These are phyloP conservation scores for Candida michaelii DNA, from an alignment of 805 yeast genomes.

Conservation along the genomic window DNA sequence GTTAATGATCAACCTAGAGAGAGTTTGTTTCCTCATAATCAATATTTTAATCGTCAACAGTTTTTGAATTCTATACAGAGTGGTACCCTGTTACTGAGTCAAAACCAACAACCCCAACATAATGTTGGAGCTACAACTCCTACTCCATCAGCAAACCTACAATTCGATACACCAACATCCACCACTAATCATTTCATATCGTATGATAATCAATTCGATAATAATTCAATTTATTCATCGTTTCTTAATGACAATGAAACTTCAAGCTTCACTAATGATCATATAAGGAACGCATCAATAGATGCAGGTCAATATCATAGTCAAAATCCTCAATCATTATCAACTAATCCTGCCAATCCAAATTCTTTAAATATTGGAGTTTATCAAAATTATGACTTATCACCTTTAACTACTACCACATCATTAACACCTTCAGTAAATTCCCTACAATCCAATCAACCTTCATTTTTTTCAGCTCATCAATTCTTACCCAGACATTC, in stretches of 20 bases:
- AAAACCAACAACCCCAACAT: not conserved
- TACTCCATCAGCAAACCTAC: conserved; percentile 5
- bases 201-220: conserved; percentile 9
- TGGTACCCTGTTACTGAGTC: conserved; percentile 3
- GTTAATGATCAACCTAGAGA: conserved; percentile 8
- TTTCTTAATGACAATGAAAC: conserved; percentile 14
- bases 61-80: conserved; percentile 2
- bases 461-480: conserved; percentile 44
- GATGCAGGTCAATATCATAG: conserved; percentile 13
- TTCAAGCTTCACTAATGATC: conserved; percentile 11
- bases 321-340: conserved; percentile 11
- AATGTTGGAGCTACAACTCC: conserved; percentile 3
- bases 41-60: conserved; percentile 10
- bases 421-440: conserved; percentile 41
- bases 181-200: conserved; percentile 10
- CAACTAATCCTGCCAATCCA: conserved; percentile 8
- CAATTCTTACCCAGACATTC: conserved; percentile 40
- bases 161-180: conserved; percentile 8
- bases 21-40: conserved; percentile 16
- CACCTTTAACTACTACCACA: conserved; percentile 45
- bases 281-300: conserved; percentile 16
- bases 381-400: conserved; percentile 25
- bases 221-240: conserved; percentile 13
- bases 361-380: conserved; percentile 8
- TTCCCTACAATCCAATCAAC: conserved; percentile 42